These are phyloP conservation scores for Colletotrichum melonis DNA, from an alignment of 2,329 filamentous ascomycete genomes.

Conservation along the genomic window DNA sequence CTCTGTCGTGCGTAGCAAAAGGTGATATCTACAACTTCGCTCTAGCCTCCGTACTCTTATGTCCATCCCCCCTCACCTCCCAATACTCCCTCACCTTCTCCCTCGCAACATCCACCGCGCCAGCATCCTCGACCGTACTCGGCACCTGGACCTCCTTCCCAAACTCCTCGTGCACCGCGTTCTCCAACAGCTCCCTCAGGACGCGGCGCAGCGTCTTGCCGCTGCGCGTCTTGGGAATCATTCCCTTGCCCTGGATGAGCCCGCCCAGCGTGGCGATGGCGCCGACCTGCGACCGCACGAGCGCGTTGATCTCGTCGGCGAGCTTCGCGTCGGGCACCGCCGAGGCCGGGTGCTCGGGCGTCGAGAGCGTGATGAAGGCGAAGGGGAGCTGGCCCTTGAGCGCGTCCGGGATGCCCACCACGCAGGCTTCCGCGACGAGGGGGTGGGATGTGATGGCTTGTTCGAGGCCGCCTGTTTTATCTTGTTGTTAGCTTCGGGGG, in stretches of 20 bases:
- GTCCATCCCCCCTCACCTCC: slow-evolving; percentile 54
- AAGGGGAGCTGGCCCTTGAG: slow-evolving; percentile 94
- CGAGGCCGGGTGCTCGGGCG: slow-evolving; percentile 59
- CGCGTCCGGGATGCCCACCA: slow-evolving; percentile 85
- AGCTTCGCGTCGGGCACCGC: slow-evolving; percentile 60
- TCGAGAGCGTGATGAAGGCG: slow-evolving; percentile 77
- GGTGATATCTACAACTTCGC: slow-evolving; percentile 57
- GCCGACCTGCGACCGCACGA: slow-evolving; percentile 85
- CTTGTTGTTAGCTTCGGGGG: background rate
- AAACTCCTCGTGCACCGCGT: slow-evolving; percentile 79
- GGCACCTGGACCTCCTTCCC: slow-evolving; percentile 80
- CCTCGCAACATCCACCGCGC: slow-evolving; percentile 80
- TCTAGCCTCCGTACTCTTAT: slow-evolving; percentile 58
- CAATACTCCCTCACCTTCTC: slow-evolving; percentile 82
- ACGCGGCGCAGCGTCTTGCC: slow-evolving; percentile 91
- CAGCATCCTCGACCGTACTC: slow-evolving; percentile 85
- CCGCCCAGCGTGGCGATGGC: slow-evolving; percentile 88
- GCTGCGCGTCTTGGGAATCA: slow-evolving; percentile 93
- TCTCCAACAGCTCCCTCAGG: slow-evolving; percentile 85
- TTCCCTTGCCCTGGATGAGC: slow-evolving; percentile 84
- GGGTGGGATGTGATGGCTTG: slow-evolving; percentile 89
- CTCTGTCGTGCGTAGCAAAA: background rate
- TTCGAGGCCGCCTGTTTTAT: slow-evolving; percentile 79
- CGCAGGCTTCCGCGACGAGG: slow-evolving; percentile 83
- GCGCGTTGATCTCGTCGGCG: slow-evolving; percentile 73